Evolutionary conservation across 139 green algal species (phyloP), one percentile per base, ranked within the genome.

Genomic region (Tetraselmis chui): DNA sequence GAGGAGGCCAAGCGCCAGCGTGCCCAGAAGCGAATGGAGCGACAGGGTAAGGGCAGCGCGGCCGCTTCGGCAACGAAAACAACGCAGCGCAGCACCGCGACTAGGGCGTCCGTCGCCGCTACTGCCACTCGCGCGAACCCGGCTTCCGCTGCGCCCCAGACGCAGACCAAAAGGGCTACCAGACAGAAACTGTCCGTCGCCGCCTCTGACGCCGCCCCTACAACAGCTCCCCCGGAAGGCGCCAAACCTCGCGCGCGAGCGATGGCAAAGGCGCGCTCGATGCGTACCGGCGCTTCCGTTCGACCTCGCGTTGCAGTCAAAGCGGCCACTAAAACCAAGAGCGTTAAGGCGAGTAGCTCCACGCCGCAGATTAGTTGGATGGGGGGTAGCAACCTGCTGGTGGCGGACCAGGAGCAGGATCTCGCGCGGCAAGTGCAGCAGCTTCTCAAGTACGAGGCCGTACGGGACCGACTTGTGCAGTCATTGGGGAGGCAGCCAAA

Each of bases 341-440:
- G 11, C 45, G 45, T 5, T 18, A 5, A 67, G 11, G 45, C 18
- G 45, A 67, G 45, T 67, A 18, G 11, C 45, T 18, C 45, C 45
- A 5, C 45, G 11, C 45, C 18, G 77, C 23, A 84, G 79, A 30
- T 83, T 26, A 67, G 11, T 18, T 5, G 45, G 11, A 59, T 84
- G 25, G 82, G 83, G 28, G 24, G 32, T 24, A 28, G 76, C 45
- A 80, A 90, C 18, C 85, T 97, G 79, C 84, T 97, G 25, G 88
- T 86, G 0, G 85, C 76, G 1, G 91, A 93, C 0, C 79, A 95
- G 85, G 95, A 98, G 88, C 83, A 90, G 27, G 87, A 95, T 76
- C 85, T 98, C 59, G 88, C 92, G 24, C 82, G 45, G 1, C 59
- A 94, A 30, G 91, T 97, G 31, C 92, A 96, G 86, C 88, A 94